Evolutionary conservation across 805 yeast species (phyloP), one percentile per base, ranked within the genome.

Genomic region (Cyberlindnera xishuangbannaensis): DNA sequence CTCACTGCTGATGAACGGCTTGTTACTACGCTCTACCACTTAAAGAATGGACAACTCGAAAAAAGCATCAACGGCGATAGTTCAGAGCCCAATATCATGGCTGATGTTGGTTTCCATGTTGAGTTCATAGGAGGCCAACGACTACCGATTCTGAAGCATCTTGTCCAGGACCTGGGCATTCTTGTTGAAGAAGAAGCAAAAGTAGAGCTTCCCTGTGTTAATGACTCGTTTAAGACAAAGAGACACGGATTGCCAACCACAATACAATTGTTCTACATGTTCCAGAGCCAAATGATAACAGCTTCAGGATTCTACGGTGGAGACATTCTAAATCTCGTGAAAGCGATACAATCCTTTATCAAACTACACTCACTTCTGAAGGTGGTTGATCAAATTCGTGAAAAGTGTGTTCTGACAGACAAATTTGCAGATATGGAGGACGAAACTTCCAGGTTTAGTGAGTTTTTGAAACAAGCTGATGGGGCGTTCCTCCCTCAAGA

Each of bases 1-100:
- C 13, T 51, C 2, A 30, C 33, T 1, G 33, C 28, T 15, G 56
- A 51, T 38, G 56, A 48, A 7, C 26, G 41, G 14, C 15, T 42
- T 2, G 12, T 22, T 4, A 18, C 45, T 2, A 21, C n/a, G 17
- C 16, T 33, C 18, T 37, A 37, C 21, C 13, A 23, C 1, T 7
- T 30, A 21, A 24, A 30, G 12, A 25, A 30, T 11, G 41, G 36
- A 3, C 13, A n/a, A 7, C 5, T 33, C 13, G 13, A 15, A 11
- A 19, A 28, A 22, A 27, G 33, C 12, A 2, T 15, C 8, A 27
- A 22, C 4, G 37, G 16, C 3, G 27, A 15, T 5, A 21, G 27
- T 10, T n/a, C n/a, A n/a, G 27, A 33, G 3, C 21, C 28, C 2
- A 20, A 14, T 5, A 17, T 24, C 1, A 27, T 37, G n/a, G 29